Evolutionary conservation across 164 flowering plant species (phyloP), one percentile per base, ranked within the genome.

Genomic region (Berberis vulgaris): DNA sequence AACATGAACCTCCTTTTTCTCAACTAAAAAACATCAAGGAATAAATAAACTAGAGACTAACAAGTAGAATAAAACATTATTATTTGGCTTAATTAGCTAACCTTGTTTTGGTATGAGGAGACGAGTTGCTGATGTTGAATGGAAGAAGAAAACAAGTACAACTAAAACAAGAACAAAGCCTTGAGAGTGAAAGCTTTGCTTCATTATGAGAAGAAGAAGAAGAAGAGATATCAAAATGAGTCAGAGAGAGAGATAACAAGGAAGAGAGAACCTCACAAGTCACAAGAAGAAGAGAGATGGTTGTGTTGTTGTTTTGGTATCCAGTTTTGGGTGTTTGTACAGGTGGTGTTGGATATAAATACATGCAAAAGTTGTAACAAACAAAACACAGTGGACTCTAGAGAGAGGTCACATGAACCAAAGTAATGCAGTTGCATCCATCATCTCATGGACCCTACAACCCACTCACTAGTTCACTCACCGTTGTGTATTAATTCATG

Each of bases 61-160:
- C 41, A 13, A 13, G 13, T 47, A 47, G 54, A 4, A 52, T 10
- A 11, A 0, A 52, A 52, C 10, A 52, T 10, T 1, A 52, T 6
- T 26, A 39, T 55, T 26, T 54, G 40, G 41, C 41, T 26, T 44
- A 49, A 4, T 9, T 3, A 42, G 13, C 41, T 55, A 38, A 70
- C 75, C 79, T 72, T 69, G 78, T 39, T 57, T 69, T 43, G 59
- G 42, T 40, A 42, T 8, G 5, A 61, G 41, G 45, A 61, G 55
- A 56, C 73, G 75, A 47, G 73, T 47, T n/a, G 55, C 73, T 39
- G 55, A 41, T 41, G 60, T 40, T 50, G 72, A 41, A 10, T 64
- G 26, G 54, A 12, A 41, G 54, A 63, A 62, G 55, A 43, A 55
- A 13, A 68, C 50, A 41, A 71, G 67, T 7, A 65, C 54, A 11